phyloP scores from a whole-genome alignment of 2,329 filamentous ascomycete genomes.

The Stemphylium beticola region DNA sequence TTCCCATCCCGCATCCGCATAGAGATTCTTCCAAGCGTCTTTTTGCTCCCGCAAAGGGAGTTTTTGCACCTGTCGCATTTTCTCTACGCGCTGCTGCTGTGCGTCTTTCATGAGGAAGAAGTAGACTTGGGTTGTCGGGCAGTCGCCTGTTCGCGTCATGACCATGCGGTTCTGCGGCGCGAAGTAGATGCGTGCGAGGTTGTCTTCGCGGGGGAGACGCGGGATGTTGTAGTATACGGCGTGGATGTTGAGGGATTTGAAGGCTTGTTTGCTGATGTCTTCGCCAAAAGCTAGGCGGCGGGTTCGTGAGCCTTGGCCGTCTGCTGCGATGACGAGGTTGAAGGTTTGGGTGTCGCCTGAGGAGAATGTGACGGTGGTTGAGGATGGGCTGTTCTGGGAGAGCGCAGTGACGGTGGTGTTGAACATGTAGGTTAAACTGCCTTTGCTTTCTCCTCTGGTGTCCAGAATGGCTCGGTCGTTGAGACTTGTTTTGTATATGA shows the following conservation, averaged over 20 bases:
- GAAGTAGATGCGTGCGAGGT: conserved; percentile 16
- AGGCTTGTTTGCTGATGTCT: conserved; percentile 16
- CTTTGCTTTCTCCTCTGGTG: conserved; percentile 9
- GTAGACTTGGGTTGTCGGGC: conserved; percentile 29
- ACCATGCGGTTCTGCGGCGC: conserved; percentile 19
- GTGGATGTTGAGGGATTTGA: conserved; percentile 25
- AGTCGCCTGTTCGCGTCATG: conserved; percentile 28
- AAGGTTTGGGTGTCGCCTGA: conserved; percentile 17
- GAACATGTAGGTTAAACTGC: conserved; percentile 18
- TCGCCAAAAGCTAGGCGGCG: conserved; percentile 30
- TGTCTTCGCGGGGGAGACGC: conserved; percentile 22
- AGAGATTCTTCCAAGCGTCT: conserved; percentile 37
- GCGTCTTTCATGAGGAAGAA: conserved; percentile 25
- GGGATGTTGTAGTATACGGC: conserved; percentile 36
- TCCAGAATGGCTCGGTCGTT: conserved; percentile 20
- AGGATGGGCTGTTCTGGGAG: conserved; percentile 12
- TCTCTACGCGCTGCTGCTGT: conserved; percentile 5
- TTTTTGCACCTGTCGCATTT: conserved; percentile 21
- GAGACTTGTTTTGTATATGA: conserved; percentile 35
- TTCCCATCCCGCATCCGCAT: conserved; percentile 54
- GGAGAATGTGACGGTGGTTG: conserved; percentile 28
- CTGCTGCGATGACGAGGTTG: conserved; percentile 37
- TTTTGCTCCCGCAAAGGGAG: conserved; percentile 51
- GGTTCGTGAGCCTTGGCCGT: conserved; percentile 32
- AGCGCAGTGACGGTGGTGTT: conserved; percentile 23